Base-by-base conservation (phyloP, 2,329 filamentous ascomycete species). In the Biscogniauxia marginata region DNA sequence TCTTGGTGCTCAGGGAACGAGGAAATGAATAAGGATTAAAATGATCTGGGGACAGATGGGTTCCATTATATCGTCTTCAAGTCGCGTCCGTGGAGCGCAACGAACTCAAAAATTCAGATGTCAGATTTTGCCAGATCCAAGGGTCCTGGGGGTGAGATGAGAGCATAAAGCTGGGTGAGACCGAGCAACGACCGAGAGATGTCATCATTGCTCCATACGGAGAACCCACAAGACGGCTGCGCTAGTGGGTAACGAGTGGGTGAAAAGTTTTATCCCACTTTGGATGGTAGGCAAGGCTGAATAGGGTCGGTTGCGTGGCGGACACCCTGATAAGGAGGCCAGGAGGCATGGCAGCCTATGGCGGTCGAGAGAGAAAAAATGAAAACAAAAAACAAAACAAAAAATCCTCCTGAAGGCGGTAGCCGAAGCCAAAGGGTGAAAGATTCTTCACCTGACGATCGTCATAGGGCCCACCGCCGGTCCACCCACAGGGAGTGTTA, bases 131-230 rank as follows among this genome's bases (percentile, higher is more conserved):
- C n/a, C 18, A 48, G 23, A 46, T 49, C 3, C 21, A 50, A 50
- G 53, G 53, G 53, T 55, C 53, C 53, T 50, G 53, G 53, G 48
- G 53, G n/a, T 11, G 22, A 43, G 39, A 30, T 39, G 19, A 22
- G 34, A n/a, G 30, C 43, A n/a, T n/a, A 43, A 47, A 19, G 50
- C 16, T 55, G 48, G 48, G 43, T 47, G 47, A 13, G 39, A 46
- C 53, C 53, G 53, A 55, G 53, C 48, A 55, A 55, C 8, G 53
- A 51, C 53, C 53, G 53, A 55, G 44, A 24, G 45, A 55, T 47
- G 53, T 50, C 53, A 51, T 55, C 48, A 55, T 55, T 30, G 24
- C 48, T 20, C 48, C 48, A 25, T 30, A 50, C 23, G 48, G n/a
- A 25, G 16, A 39, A 7, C 20, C 48, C 48, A 34, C 48, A 23